Evolutionary conservation across 768 basidiomycete genomes (phyloP), one percentile per base, ranked within the genome.

Genomic region (Hemileccinum impolitum): DNA sequence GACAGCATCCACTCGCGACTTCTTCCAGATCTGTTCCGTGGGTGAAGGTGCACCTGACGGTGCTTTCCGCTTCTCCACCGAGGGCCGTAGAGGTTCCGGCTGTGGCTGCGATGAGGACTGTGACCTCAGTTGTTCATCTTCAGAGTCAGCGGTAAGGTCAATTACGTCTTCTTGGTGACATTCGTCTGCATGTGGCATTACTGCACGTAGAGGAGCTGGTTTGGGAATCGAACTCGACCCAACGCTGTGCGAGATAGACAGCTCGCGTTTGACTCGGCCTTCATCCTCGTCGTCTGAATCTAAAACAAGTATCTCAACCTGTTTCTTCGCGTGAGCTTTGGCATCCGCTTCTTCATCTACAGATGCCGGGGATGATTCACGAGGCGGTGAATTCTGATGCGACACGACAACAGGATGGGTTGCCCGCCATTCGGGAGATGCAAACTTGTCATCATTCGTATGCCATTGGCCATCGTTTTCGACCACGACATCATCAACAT

Each of bases 401-500:
- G 58, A 47, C 8, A 51, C 53, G 4, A 60, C 51, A 17, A 66
- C 65, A 12, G 79, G 73, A 64, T 87, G 81, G 0, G 67, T 56
- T 38, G 76, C 75, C 56, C 76, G 80, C 93, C 94, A 96, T 26
- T 66, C 71, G 1, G 71, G 58, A 17, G 90, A 93, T 2, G 81
- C 92, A 60, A 80, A 87, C 67, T 87, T 91, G 71, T 87, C 79
- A 68, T 98, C 93, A 15, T 79, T 72, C 1, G 93, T 93, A 64
- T 96, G 94, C 96, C 96, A 99, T 64, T 94, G 87, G 1, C 93
- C 94, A 63, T 95, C 85, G 6, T 91, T 82, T 67, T 99, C 95
- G 14, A 99, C 84, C 47, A 95, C 78, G 21, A 99, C 93, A 55
- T 96, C 90, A 43, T 99, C 96, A 12, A 91, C 82, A 45, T 73